Evolutionary conservation across 257 asterid species (phyloP).

Genomic region (Rehmannia glutinosa): DNA sequence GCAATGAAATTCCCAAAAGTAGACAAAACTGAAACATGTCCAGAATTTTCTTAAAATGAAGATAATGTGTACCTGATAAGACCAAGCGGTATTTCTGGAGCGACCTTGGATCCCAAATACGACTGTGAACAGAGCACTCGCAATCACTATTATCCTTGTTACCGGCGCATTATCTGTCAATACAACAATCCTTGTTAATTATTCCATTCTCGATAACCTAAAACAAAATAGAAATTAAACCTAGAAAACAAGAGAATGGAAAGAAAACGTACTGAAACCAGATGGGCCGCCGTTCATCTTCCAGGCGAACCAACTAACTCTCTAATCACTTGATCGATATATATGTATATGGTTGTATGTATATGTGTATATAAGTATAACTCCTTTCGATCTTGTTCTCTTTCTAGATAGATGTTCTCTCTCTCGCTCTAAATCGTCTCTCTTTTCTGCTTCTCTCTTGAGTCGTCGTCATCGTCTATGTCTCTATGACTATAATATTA

Average conservation of each 20-base stretch:
- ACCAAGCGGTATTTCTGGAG: slow-evolving; percentile 61
- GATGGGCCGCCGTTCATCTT: slow-evolving; percentile 99
- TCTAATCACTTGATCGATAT: slow-evolving; percentile 9
- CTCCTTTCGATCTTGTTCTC: background rate
- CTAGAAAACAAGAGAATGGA: background rate
- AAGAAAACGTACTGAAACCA: slow-evolving; percentile 79
- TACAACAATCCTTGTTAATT: background rate
- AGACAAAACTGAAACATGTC: no score
- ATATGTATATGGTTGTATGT: slow-evolving; percentile 8
- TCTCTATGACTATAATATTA: background rate
- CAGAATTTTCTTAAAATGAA: background rate
- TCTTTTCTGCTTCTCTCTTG: slow-evolving; percentile 17
- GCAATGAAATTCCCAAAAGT: background rate
- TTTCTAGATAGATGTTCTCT: slow-evolving; percentile 3
- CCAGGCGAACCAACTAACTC: slow-evolving; percentile 49
- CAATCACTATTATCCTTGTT: slow-evolving; percentile 67
- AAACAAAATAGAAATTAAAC: background rate
- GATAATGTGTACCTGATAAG: slow-evolving; percentile 56
- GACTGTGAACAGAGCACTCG: slow-evolving; percentile 76
- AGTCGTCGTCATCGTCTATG: slow-evolving; percentile 28
- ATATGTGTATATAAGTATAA: background rate
- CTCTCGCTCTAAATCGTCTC: slow-evolving; percentile 10
- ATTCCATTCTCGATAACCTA: background rate
- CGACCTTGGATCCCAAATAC: slow-evolving; percentile 91
- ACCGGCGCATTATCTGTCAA: slow-evolving; percentile 85